Conservation (phyloP, 2,329 filamentous ascomycete genomes). For the Sclerotinia nivalis region DNA sequence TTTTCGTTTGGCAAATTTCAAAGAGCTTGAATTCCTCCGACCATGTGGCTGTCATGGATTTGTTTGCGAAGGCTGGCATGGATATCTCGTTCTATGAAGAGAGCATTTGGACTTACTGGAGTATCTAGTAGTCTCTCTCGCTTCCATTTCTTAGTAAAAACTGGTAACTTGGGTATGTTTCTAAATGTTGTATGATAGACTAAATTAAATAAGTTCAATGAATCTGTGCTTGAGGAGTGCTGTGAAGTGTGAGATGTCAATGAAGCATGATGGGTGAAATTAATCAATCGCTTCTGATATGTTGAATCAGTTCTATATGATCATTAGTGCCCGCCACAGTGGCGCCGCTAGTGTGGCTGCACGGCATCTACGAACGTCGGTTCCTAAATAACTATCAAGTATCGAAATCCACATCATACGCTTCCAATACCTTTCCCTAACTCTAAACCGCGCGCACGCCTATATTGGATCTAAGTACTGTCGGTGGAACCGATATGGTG, state of each 20-base stretch:
- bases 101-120: conserved; percentile 2
- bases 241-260: neutral
- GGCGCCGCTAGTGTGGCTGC: neutral
- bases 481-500: too few species aligned
- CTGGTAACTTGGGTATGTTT: conserved; percentile 1
- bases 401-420: too few species aligned
- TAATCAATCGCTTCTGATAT: neutral
- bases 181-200: conserved; percentile 19
- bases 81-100: conserved; percentile 1
- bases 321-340: neutral
- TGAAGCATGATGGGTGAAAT: too few species aligned
- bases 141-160: neutral
- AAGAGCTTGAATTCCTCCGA: conserved; percentile 1
- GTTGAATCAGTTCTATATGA: neutral
- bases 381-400: too few species aligned
- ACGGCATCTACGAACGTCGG: neutral
- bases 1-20: conserved; percentile 10
- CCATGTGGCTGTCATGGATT: conserved; percentile 4
- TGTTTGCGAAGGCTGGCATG: conserved; percentile 11
- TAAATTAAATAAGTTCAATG: neutral
- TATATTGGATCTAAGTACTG: neutral
- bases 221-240: neutral
- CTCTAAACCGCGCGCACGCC: neutral
- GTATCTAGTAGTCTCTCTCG: neutral
- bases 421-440: too few species aligned